Base-by-base conservation (phyloP, 1,284 basidiomycete genomes). In the Hemileia vastatrix region DNA sequence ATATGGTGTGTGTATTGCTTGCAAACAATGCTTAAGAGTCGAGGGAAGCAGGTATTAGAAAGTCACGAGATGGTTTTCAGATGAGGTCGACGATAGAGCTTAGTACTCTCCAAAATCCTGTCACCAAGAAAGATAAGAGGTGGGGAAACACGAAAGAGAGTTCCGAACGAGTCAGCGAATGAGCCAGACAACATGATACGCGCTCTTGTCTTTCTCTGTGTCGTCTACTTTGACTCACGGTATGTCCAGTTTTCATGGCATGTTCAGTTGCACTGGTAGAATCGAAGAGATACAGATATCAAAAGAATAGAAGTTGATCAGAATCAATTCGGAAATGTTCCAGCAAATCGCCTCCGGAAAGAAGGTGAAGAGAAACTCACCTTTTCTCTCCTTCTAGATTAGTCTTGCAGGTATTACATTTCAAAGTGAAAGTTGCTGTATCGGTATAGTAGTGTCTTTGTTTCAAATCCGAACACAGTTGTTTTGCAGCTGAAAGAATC, bases 201-300 rank as follows among this genome's bases (percentile, higher is more conserved):
- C n/a, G n/a, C n/a, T n/a, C n/a, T n/a, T n/a, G n/a, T n/a, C n/a
- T n/a, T n/a, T n/a, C n/a, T n/a, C n/a, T n/a, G n/a, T n/a, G n/a
- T n/a, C n/a, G n/a, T n/a, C n/a, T n/a, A n/a, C n/a, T n/a, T n/a
- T n/a, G n/a, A n/a, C n/a, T n/a, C n/a, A n/a, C n/a, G n/a, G 83
- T 81, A 78, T 95, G 92, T 0, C 91, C 90, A 1, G 90, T 95
- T 74, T 84, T 78, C 70, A 83, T 82, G 2, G 93, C 92, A 76
- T 96, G 92, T 49, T 82, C 82, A 40, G 87, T 82, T 0, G 93
- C 93, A 64, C 85, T 90, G 71, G 91, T 94, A 78, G 96, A 92
- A 23, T 92, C 92, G 69, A 86, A 48, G 49, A 52, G 21, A 19
- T 4, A 27, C 27, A 27, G n/a, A 59, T 8, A 40, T 5, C 18